Percentiles rank a stretch among this genome's conserved stretches.
phyloP scores from a whole-genome alignment of 2,329 filamentous ascomycete genomes.

The Lachnum nothofagi region DNA sequence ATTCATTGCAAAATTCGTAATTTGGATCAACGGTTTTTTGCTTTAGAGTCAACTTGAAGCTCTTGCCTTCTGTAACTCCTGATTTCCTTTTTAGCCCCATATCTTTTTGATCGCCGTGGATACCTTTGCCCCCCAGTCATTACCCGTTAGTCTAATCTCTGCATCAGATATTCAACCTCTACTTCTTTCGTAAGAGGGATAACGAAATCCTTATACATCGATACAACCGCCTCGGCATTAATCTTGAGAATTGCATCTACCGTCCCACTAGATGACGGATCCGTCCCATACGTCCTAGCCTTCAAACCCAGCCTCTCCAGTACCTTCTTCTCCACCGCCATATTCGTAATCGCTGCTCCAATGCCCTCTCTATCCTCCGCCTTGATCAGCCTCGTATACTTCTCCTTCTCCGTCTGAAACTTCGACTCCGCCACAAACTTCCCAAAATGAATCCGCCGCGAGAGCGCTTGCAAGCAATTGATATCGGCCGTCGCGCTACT shows the following conservation, averaged over 20 bases:
- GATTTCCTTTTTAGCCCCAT: conserved; percentile 14
- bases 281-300: conserved; percentile 87
- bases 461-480: conserved; percentile 80
- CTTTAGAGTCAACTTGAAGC: not conserved
- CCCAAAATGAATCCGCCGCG: conserved; percentile 89
- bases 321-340: conserved; percentile 84
- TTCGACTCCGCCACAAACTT: conserved; percentile 98
- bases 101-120: no score
- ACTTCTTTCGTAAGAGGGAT: conserved; percentile 98
- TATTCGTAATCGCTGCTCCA: conserved; percentile 84
- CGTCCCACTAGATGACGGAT: conserved; percentile 59
- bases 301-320: conserved; percentile 81
- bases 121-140: conserved; percentile 25
- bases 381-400: conserved; percentile 77
- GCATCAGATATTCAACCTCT: conserved; percentile 97
- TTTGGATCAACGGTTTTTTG: no score
- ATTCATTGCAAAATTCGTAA: not conserved
- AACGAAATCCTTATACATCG: conserved; percentile 86
- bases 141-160: conserved; percentile 53
- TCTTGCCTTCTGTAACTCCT: not conserved
- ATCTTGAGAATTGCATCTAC: conserved; percentile 68
- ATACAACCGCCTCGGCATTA: conserved; percentile 82
- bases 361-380: conserved; percentile 75
- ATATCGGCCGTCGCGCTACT: conserved; percentile 90
- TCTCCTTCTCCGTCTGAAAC: conserved; percentile 76